Base-by-base conservation (phyloP, 2,329 filamentous ascomycete species). In the Elsinoe ampelina region DNA sequence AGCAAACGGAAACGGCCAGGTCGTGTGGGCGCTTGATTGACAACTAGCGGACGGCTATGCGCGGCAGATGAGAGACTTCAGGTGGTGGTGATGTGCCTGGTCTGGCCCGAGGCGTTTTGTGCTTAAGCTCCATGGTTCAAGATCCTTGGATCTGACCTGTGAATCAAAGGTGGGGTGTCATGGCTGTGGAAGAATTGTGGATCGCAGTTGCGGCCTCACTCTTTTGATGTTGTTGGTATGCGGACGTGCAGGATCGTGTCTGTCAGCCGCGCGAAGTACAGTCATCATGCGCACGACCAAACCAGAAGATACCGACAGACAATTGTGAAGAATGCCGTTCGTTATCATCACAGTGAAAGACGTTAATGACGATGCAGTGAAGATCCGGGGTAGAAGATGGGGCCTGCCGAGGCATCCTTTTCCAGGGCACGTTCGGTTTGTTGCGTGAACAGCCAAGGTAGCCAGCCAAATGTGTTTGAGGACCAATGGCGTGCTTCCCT, bases 1-100 rank as follows among this genome's bases (percentile, higher is more conserved):
- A 55, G 52, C 34, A 55, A 55, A 55, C 52, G 52, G 52, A 55
- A 55, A 55, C 52, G 52, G 36, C 6, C 36, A 39, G 36, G 52
- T 55, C 52, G 52, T 55, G 52, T 55, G 52, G 39, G 38, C 35
- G 36, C 48, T 52, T 39, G 48, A 39, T 36, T 52, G 32, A 38
- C 35, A 15, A 55, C 12, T 32, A 42, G 36, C 20, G 52, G 47
- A 55, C 52, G 52, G 52, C 52, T 55, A 55, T 22, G 52, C 26
- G 38, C 52, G 52, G 52, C 52, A 55, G 36, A 55, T 26, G 32
- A n/a, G 50, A 38, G 30, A 39, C 36, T 26, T 19, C 26, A 38
- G 15, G 32, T 22, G 26, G 48, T 26, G 32, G 48, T 38, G 35
- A 22, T 36, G 35, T 15, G 26, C n/a, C 34, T 39, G 48, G 19